Evolutionary conservation across 768 basidiomycete species (phyloP).

Genomic region (Kondoa subrosea): DNA sequence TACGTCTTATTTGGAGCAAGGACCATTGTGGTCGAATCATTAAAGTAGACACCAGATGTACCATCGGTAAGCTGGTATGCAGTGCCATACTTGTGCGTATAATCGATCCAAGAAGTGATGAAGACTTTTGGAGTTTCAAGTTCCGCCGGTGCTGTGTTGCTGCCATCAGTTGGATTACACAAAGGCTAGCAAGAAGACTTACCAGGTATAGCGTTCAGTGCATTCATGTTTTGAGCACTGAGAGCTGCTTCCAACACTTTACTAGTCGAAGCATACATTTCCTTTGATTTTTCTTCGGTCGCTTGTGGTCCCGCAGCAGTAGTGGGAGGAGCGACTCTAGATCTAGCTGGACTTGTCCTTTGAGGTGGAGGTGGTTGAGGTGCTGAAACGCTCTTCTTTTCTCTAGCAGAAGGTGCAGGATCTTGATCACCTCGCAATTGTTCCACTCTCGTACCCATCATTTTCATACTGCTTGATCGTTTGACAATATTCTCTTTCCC

Average conservation of each 20-base stretch:
- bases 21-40: slow-evolving; percentile 76
- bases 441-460: slow-evolving; percentile 7
- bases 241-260: slow-evolving; percentile 15
- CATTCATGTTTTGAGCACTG: neutral
- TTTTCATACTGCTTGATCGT: neutral
- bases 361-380: slow-evolving; percentile 6
- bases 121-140: slow-evolving; percentile 43
- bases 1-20: slow-evolving; percentile 74
- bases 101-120: slow-evolving; percentile 97
- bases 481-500: neutral
- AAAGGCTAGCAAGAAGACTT: neutral
- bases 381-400: slow-evolving; percentile 9
- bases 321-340: neutral
- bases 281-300: neutral
- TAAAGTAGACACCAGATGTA: slow-evolving; percentile 86
- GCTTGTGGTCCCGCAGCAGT: neutral
- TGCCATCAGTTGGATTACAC: neutral
- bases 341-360: slow-evolving; percentile 13
- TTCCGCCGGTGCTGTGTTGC: slow-evolving; percentile 1
- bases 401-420: no score
- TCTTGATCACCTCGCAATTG: neutral
- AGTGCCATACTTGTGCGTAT: slow-evolving; percentile 99
- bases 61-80: slow-evolving; percentile 93
- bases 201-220: neutral
- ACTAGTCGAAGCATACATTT: slow-evolving; percentile 23